phyloP scores from a whole-genome alignment of 768 basidiomycete genomes.

The Pholiota microspora region DNA sequence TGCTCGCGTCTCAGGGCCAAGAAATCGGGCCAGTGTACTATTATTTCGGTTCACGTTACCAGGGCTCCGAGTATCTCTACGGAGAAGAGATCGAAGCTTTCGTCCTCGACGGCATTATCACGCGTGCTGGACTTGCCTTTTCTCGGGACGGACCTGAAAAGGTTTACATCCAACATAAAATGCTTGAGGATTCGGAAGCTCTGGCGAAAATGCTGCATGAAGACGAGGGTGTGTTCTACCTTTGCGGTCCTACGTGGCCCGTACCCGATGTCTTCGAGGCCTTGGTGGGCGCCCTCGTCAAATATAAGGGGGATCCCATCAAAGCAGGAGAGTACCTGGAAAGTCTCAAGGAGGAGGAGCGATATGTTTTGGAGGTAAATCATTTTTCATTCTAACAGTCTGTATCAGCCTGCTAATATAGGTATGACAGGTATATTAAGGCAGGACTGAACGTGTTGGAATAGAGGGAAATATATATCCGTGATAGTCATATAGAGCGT shows the following conservation, averaged over 20 bases:
- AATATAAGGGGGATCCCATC: slow-evolving; percentile 63
- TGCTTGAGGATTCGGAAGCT: slow-evolving; percentile 82
- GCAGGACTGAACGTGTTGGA: background rate
- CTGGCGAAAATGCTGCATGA: slow-evolving; percentile 75
- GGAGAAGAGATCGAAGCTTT: slow-evolving; percentile 96
- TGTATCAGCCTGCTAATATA: background rate
- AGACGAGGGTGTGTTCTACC: slow-evolving; percentile 83
- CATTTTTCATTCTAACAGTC: background rate
- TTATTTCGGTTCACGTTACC: slow-evolving; percentile 98
- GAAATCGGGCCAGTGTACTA: slow-evolving; percentile 92
- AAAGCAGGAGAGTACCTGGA: slow-evolving; percentile 83
- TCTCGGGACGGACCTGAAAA: slow-evolving; percentile 91
- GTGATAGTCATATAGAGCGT: background rate
- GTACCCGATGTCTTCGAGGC: slow-evolving; percentile 97
- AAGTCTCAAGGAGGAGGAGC: slow-evolving; percentile 91
- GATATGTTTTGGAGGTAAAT: slow-evolving; percentile 92
- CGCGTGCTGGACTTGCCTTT: slow-evolving; percentile 92
- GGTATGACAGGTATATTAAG: slow-evolving; percentile 3
- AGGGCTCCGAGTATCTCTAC: slow-evolving; percentile 94
- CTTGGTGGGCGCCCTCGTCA: slow-evolving; percentile 75
- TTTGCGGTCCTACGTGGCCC: slow-evolving; percentile 99
- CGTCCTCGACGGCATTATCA: slow-evolving; percentile 79
- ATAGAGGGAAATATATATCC: background rate
- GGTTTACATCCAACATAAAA: slow-evolving; percentile 99
- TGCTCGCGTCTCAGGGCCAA: slow-evolving; percentile 70